phyloP scores from a whole-genome alignment of 176 grass and related monocot species.

The Melocanna baccifera region DNA sequence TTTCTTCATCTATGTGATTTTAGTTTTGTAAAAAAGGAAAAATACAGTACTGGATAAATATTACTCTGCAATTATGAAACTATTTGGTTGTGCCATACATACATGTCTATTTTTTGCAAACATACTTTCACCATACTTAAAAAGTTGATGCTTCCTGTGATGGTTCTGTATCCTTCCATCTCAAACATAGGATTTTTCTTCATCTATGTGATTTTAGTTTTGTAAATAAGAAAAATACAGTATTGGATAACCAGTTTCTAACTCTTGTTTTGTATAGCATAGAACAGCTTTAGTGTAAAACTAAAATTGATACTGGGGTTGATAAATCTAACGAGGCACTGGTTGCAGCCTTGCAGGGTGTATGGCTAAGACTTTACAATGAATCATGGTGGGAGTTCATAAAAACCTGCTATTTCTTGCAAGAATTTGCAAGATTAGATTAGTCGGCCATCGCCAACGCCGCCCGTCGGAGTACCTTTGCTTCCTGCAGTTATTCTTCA shows the following conservation, averaged over 20 bases:
- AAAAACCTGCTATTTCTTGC: neutral
- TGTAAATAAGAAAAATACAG: neutral
- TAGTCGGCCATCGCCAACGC: too few relatives aligned
- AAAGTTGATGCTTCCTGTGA: too few relatives aligned
- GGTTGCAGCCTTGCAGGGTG: neutral
- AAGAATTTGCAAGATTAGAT: neutral
- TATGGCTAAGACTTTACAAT: neutral
- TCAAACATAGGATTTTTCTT: neutral
- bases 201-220: neutral
- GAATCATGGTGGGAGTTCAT: neutral
- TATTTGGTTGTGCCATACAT: too few relatives aligned
- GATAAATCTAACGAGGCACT: neutral
- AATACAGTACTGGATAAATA: too few relatives aligned
- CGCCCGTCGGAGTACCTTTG: too few relatives aligned
- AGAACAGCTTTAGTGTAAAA: conserved; percentile 18
- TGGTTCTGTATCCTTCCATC: neutral
- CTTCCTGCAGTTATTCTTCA: too few relatives aligned
- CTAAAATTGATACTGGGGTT: neutral
- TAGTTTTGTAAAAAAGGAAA: neutral
- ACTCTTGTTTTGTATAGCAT: neutral
- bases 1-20: neutral
- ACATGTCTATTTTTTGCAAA: too few relatives aligned
- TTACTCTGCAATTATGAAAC: too few relatives aligned
- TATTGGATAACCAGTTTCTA: neutral
- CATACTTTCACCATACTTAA: too few relatives aligned